A percentile compares a stretch with the other conserved stretches of the same genome.
These are phyloP conservation scores for Calendula officinalis DNA, from an alignment of 129 eudicot genomes.

Conservation along the genomic window DNA sequence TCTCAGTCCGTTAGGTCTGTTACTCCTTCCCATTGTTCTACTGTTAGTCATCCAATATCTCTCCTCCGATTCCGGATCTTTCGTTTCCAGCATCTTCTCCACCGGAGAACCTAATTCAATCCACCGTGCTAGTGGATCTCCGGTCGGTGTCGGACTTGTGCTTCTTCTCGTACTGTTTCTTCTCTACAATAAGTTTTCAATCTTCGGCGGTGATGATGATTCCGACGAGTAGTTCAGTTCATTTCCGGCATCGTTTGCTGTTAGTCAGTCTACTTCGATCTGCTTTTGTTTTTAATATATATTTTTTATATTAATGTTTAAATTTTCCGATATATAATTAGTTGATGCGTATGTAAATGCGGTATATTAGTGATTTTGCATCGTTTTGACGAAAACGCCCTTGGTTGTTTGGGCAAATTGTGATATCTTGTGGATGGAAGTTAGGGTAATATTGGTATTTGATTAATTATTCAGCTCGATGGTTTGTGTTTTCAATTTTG, in stretches of 20 bases:
- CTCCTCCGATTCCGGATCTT: slow-evolving; percentile 77
- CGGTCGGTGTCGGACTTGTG: slow-evolving; percentile 80
- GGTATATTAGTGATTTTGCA: neutral
- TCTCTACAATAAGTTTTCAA: slow-evolving; percentile 63
- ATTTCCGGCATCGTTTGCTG: neutral
- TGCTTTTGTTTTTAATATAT: slow-evolving; percentile 3
- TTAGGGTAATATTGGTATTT: neutral
- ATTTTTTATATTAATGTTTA: neutral
- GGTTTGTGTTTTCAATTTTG: neutral
- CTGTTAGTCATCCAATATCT: slow-evolving; percentile 71
- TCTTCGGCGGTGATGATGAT: slow-evolving; percentile 87
- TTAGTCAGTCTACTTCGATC: slow-evolving; percentile 11
- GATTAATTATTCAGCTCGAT: neutral
- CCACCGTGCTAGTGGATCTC: slow-evolving; percentile 90
- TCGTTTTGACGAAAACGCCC: slow-evolving; percentile 19
- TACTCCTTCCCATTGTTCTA: slow-evolving; percentile 77
- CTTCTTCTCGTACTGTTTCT: slow-evolving; percentile 67
- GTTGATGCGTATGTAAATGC: slow-evolving; percentile 10
- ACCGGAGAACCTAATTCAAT: slow-evolving; percentile 78
- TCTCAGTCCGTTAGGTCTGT: slow-evolving; percentile 69
- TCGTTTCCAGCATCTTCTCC: slow-evolving; percentile 57
- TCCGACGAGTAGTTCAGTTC: slow-evolving; percentile 43
- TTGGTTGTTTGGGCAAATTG: neutral
- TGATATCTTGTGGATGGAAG: no score
- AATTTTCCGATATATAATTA: neutral